Base-by-base conservation (phyloP, 2,329 filamentous ascomycete genomes). In the Keithomyces neogunnii region DNA sequence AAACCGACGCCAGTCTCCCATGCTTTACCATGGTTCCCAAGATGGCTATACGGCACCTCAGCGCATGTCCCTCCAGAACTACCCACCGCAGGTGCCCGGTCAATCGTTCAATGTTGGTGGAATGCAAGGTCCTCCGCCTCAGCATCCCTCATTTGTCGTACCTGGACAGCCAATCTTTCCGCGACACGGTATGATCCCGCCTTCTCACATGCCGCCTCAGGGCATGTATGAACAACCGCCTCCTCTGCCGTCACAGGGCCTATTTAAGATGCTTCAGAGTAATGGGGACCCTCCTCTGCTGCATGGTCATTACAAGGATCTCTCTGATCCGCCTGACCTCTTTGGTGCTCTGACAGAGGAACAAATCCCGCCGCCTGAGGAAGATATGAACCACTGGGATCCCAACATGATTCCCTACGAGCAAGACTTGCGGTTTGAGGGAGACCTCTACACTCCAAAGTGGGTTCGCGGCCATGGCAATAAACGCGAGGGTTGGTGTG, bases 401-500 rank as follows among this genome's bases (percentile, higher is more conserved):
- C 84, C 86, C 1, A 85, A 89, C 54, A 72, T 91, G 63, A 74
- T 85, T 9, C 88, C 88, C 5, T 86, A 88, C 57, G 86, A 91
- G 67, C 88, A 92, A 63, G 85, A 86, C 58, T 71, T 90, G 53
- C 80, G 89, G 46, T 95, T 90, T 60, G 83, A 84, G 49, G 87
- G 86, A 47, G 89, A 95, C 61, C 69, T 93, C 51, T 93, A 93
- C 70, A 92, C 88, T 1, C 88, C 89, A 1, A 78, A 76, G 59
- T 95, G 88, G 87, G 86, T 93, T 26, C 84, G 89, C 36, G 89
- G 89, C 28, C 86, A 92, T 56, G 88, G 89, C 30, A 90, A 90
- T 69, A 90, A 91, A 73, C 84, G 89, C 42, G 88, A 92, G 66
- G 89, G 89, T 3, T 95, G 89, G 88, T 95, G 89, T 61, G 88